These are phyloP conservation scores for Alternaria arborescens DNA, from an alignment of 2,329 filamentous ascomycete species.

Conservation along the genomic window DNA sequence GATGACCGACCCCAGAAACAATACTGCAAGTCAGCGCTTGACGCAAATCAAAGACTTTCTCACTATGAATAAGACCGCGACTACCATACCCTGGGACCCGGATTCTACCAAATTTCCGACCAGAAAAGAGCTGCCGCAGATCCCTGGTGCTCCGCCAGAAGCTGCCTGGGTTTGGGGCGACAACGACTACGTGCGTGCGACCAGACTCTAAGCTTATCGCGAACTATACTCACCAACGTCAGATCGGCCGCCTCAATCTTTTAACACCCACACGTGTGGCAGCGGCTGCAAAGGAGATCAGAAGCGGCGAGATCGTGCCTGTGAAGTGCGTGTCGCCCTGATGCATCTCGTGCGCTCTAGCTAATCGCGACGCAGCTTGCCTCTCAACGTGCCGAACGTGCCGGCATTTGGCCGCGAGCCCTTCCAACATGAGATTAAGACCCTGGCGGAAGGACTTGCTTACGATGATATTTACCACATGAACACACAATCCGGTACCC, in stretches of 20 bases:
- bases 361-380: constrained; percentile 53
- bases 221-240: constrained; percentile 11
- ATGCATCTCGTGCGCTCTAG: neutral
- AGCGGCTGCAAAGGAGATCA: constrained; percentile 62
- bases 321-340: constrained; percentile 56
- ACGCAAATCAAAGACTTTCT: constrained; percentile 57
- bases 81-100: constrained; percentile 63
- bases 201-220: neutral
- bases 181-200: constrained; percentile 57
- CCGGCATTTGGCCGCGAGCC: constrained; percentile 62
- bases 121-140: constrained; percentile 61
- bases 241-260: constrained; percentile 63
- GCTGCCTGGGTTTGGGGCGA: constrained; percentile 70
- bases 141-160: constrained; percentile 62
- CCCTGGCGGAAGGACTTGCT: constrained; percentile 42
- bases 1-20: constrained; percentile 48
- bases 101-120: constrained; percentile 62
- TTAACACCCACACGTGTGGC: constrained; percentile 64
- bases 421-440: constrained; percentile 65
- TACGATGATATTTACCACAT: constrained; percentile 56
- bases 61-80: constrained; percentile 57
- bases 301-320: constrained; percentile 64
- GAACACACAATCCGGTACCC: constrained; percentile 57
- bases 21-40: constrained; percentile 46
- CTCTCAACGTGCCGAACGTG: constrained; percentile 61